Percentiles rank a stretch among this genome's conserved stretches.
Evolutionary conservation across 2,329 filamentous ascomycete genomes (phyloP).

Genomic region (Trichoderma koningii): DNA sequence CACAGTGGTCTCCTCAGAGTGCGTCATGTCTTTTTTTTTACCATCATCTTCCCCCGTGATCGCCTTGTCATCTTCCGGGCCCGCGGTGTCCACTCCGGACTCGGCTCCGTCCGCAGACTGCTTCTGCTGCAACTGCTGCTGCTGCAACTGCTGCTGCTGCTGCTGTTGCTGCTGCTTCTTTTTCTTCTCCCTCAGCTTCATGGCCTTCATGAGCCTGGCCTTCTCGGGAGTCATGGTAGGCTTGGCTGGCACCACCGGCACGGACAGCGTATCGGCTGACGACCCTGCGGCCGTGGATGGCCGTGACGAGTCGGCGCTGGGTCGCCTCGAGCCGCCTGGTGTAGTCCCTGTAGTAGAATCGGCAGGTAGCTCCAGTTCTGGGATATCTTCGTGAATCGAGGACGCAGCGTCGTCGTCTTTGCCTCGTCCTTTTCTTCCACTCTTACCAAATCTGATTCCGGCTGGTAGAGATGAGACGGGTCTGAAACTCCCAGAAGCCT

Average conservation of each 20-base stretch:
- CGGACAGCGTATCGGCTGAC: conserved; percentile 45
- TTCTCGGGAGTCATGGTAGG: conserved; percentile 80
- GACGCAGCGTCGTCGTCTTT: conserved; percentile 31
- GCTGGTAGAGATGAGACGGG: conserved; percentile 79
- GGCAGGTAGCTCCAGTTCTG: conserved; percentile 43
- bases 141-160: conserved; percentile 5
- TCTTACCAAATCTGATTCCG: conserved; percentile 71
- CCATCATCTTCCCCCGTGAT: conserved; percentile 20
- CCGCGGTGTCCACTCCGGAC: conserved; percentile 29
- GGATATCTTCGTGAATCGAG: conserved; percentile 41
- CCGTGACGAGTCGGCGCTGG: conserved; percentile 35
- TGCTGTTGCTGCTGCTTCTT: conserved; percentile 42
- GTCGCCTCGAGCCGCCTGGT: conserved; percentile 38
- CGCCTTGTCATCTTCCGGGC: conserved; percentile 24
- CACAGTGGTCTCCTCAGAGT: conserved; percentile 22
- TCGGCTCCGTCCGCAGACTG: conserved; percentile 3
- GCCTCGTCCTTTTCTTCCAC: conserved; percentile 50
- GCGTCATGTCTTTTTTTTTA: conserved; percentile 26
- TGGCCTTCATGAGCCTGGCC: conserved; percentile 87
- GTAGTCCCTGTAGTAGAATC: conserved; percentile 40
- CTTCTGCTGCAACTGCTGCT: conserved; percentile 1
- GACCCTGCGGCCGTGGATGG: conserved; percentile 51
- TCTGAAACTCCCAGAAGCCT: conserved; percentile 63
- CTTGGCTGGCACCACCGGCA: conserved; percentile 46
- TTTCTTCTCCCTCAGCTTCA: conserved; percentile 86